Base-by-base conservation (phyloP, 2,329 filamentous ascomycete genomes). In the Alternaria arborescens region DNA sequence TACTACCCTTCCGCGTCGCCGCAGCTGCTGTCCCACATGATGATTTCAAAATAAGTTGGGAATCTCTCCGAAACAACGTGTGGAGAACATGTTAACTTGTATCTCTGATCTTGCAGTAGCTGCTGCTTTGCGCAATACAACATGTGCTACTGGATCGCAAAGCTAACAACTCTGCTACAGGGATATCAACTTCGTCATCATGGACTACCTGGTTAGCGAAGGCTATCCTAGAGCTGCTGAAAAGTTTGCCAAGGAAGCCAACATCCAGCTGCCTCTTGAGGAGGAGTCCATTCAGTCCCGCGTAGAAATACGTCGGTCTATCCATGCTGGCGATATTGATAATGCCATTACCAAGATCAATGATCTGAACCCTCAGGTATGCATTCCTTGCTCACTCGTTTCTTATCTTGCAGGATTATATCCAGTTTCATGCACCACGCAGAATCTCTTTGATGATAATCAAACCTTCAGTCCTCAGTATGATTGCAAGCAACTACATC, bases 401-500 rank as follows among this genome's bases (percentile, higher is more conserved):
- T 24, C 38, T 20, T 63, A 69, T 61, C 42, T 87, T 85, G 87
- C 81, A 94, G 95, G 95, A 99, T 99, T 97, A 97, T 85, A 92
- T 85, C 86, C 68, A 91, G 85, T 94, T 89, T 97, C 94, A 99
- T 99, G 95, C 95, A 99, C 95, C 95, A 99, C 95, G 93, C 95
- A 93, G 95, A 98, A 88, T 72, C 58, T 69, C 89, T 87, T 88
- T 95, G 95, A 96, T 96, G 94, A 98, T 86, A 89, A 89, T 84
- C 83, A 88, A 86, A 77, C 73, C 89, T 91, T 91, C 89, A 92
- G 88, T 91, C 88, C 87, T 91, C 88, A 91, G 87, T 89, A 93
- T 95, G 92, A 96, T 75, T 64, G 65, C 65, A 71, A 72, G 57
- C 55, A 67, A 44, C 28, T 55, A 56, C 24, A 38, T 41, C 18